Evolutionary conservation across 257 asterid genomes (phyloP), one percentile per base, ranked within the genome.

Genomic region (Nicotiana undulata): DNA sequence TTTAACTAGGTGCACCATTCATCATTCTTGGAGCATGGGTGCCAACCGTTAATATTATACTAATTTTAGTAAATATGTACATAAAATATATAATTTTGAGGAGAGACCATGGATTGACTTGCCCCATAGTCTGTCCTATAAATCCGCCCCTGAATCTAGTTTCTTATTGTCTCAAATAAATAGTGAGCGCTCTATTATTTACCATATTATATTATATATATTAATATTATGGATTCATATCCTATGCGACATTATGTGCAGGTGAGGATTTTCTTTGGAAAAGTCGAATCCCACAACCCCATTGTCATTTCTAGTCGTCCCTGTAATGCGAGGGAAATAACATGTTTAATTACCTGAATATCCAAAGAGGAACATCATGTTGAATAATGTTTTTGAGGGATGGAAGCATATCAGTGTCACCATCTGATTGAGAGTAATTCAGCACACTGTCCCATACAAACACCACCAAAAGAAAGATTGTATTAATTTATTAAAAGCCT

Each of bases 331-430:
- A 10, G 11, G 32, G 22, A 31, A 20, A 17, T 74, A 49, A n/a
- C 32, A 55, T 17, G 32, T 12, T 44, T 8, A 40, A 9, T 40
- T 40, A 86, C 89, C 89, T 86, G 83, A 56, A 86, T 67, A 84
- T 81, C 89, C 82, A 84, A 46, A 86, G 60, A 52, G 86, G 86
- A 12, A 86, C 82, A 6, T 79, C 81, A 34, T 86, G 59, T 75
- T 76, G 55, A 20, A 86, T 20, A 40, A 86, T 84, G 26, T 74
- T 76, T 63, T 82, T 80, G 80, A 86, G 85, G 28, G 81, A 52
- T n/a, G 89, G 89, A 68, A 86, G 84, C 32, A 86, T 84, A 77
- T 84, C 75, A 18, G 75, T 85, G 12, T 61, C 74, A 52, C 65
- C 80, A 60, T 86, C 89, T 11, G 76, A 53, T 37, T 80, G 66